phyloP scores from a whole-genome alignment of 345 rosid genomes.

The Gossypium raimondii region DNA sequence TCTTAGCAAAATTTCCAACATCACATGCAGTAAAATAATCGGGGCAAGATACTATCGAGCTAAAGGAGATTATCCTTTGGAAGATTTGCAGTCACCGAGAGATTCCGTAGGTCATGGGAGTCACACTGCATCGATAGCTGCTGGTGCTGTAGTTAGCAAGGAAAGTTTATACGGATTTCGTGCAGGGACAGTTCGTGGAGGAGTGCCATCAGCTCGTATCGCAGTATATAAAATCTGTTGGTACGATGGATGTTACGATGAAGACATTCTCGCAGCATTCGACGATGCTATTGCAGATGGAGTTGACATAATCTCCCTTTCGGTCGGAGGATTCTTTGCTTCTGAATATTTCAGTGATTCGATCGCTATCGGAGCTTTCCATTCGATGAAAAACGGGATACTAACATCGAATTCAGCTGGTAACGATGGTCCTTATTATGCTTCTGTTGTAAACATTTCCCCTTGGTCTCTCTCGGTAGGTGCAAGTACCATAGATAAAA shows the following conservation, averaged over 20 bases:
- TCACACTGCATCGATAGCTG: constrained; percentile 31
- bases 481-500: constrained; percentile 30
- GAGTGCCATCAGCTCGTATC: constrained; percentile 28
- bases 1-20: neutral
- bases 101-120: constrained; percentile 32
- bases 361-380: constrained; percentile 28
- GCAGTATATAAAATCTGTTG: constrained; percentile 34
- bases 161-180: constrained; percentile 18
- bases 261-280: constrained; percentile 31
- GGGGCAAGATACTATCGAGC: constrained; percentile 32
- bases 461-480: constrained; percentile 34
- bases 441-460: constrained; percentile 6
- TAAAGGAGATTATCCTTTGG: neutral
- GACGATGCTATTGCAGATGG: constrained; percentile 38
- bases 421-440: constrained; percentile 16
- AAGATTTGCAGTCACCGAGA: constrained; percentile 24
- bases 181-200: constrained; percentile 25
- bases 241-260: constrained; percentile 16
- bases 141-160: constrained; percentile 18
- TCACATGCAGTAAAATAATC: constrained; percentile 27
- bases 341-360: constrained; percentile 16
- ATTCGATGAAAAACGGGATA: constrained; percentile 27
- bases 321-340: neutral
- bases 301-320: constrained; percentile 30
- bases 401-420: constrained; percentile 26